phyloP scores from a whole-genome alignment of 495 filamentous ascomycete genomes.

The Chaetomium cochliodes region DNA sequence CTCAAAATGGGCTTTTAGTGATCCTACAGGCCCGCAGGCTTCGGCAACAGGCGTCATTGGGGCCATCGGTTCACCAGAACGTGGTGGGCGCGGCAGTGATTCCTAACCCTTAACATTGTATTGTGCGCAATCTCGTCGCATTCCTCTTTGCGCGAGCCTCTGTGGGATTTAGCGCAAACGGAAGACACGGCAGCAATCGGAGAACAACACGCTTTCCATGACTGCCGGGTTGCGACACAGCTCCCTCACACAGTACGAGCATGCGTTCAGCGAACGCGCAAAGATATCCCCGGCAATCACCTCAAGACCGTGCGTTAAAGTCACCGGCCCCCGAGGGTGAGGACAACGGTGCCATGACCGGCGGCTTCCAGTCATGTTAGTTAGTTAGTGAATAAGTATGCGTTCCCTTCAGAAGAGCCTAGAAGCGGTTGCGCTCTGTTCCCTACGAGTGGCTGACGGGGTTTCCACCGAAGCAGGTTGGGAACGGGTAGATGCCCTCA shows the following conservation, averaged over 20 bases:
- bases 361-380: background rate
- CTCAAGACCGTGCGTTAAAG: background rate
- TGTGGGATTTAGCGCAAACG: background rate
- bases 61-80: background rate
- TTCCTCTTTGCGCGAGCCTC: background rate
- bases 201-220: background rate
- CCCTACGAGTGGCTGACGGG: background rate
- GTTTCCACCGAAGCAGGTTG: background rate
- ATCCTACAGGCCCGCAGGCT: background rate
- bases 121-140: conserved; percentile 21
- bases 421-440: background rate
- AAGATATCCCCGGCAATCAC: background rate
- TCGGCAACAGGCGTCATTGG: background rate
- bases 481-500: background rate
- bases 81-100: background rate
- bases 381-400: background rate
- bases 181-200: background rate
- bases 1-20: conserved; percentile 8
- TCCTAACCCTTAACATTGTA: background rate
- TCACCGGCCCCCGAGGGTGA: background rate
- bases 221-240: background rate
- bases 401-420: background rate
- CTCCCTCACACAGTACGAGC: background rate
- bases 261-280: background rate
- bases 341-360: background rate